These are phyloP conservation scores for Misopates orontium DNA, from an alignment of 257 asterid species.

Conservation along the genomic window DNA sequence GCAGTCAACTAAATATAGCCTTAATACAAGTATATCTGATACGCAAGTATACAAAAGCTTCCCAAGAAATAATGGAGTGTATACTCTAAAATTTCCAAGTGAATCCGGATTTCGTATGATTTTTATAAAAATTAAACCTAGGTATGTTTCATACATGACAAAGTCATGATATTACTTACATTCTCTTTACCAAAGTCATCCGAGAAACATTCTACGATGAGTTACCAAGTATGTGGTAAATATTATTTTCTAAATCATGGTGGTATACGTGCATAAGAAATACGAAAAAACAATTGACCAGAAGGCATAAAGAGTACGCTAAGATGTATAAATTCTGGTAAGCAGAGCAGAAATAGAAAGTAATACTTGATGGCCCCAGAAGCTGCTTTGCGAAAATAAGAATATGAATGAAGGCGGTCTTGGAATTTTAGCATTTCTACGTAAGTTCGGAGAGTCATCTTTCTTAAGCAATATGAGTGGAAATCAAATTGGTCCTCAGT, in stretches of 20 bases:
- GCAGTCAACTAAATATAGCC: neutral
- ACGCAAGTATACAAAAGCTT: too few species aligned
- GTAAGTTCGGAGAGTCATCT: slow-evolving; percentile 94
- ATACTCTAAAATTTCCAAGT: too few species aligned
- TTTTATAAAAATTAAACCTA: too few species aligned
- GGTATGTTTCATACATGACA: too few species aligned
- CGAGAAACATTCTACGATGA: neutral
- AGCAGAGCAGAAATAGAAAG: slow-evolving; percentile 22
- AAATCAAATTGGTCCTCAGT: slow-evolving; percentile 97
- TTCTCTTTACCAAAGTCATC: too few species aligned
- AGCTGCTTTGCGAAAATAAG: slow-evolving; percentile 95
- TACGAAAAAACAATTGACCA: slow-evolving; percentile 6
- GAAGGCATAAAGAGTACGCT: slow-evolving; percentile 12
- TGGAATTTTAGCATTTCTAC: slow-evolving; percentile 92
- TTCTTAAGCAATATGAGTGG: slow-evolving; percentile 95
- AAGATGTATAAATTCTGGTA: slow-evolving; percentile 12
- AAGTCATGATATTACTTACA: too few species aligned
- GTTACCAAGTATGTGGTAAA: neutral
- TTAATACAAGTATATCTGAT: too few species aligned
- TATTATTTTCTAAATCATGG: neutral
- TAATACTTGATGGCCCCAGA: slow-evolving; percentile 78
- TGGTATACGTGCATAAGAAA: too few species aligned
- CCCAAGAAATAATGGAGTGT: too few species aligned
- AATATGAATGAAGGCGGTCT: slow-evolving; percentile 86
- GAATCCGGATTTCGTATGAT: too few species aligned